Evolutionary conservation across 352 stramenopile genomes (phyloP).

Genomic region (Globisporangium barbulae): DNA sequence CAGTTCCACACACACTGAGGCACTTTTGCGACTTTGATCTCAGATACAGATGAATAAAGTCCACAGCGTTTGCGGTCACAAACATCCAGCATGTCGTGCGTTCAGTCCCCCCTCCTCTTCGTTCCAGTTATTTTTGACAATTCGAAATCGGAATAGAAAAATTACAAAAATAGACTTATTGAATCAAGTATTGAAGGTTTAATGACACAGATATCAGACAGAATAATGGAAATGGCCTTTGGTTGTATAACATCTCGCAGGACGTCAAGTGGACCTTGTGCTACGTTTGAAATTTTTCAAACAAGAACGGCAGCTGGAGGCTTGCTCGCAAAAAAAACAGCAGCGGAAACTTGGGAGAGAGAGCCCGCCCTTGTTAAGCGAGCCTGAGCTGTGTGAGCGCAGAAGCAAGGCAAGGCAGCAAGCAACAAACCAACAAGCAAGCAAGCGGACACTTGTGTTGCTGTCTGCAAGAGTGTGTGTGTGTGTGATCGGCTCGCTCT

Average conservation of each 20-base stretch:
- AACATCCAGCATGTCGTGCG: conserved; percentile 1
- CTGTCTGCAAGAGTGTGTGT: not conserved
- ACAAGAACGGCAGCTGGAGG: not conserved
- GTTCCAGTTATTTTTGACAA: not conserved
- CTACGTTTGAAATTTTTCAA: conserved; percentile 1
- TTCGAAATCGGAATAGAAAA: not conserved
- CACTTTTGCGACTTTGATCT: no score
- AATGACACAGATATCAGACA: not conserved
- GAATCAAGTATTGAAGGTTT: not conserved
- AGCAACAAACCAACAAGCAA: conserved; percentile 7
- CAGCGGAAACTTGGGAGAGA: conserved; percentile 5
- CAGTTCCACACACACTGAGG: not conserved
- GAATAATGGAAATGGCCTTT: not conserved
- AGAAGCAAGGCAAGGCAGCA: not conserved
- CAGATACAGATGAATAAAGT: no score
- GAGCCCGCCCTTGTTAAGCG: not conserved
- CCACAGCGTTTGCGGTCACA: not conserved
- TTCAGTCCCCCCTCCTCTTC: not conserved
- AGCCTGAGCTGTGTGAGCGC: not conserved
- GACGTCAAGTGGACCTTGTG: not conserved
- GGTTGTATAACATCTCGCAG: not conserved
- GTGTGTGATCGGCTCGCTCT: not conserved
- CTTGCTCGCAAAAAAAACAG: not conserved
- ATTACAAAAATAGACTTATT: not conserved
- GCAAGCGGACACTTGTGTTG: not conserved